Evolutionary conservation across 257 asterid genomes (phyloP).

Genomic region (Cynanchum wilfordii): DNA sequence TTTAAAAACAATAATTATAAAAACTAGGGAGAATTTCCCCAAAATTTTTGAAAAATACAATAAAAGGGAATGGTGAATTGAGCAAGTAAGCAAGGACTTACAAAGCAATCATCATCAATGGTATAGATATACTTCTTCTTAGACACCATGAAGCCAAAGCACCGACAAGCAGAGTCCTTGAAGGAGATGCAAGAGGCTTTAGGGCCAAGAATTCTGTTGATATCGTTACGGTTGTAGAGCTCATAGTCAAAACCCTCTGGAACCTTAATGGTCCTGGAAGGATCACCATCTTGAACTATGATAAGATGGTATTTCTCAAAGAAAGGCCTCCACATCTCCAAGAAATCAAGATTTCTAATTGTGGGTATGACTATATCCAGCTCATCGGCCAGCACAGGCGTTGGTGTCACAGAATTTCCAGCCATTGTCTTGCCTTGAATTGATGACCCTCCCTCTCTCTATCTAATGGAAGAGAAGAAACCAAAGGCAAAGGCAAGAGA

Average conservation of each 20-base stretch:
- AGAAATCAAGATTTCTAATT: conserved; percentile 70
- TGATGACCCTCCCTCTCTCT: neutral
- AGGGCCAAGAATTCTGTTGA: conserved; percentile 74
- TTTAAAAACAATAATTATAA: neutral
- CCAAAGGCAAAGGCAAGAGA: neutral
- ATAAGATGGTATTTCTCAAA: conserved; percentile 69
- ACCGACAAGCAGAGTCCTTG: conserved; percentile 74
- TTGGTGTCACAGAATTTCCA: conserved; percentile 26
- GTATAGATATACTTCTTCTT: conserved; percentile 78
- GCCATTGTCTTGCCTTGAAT: conserved; percentile 32
- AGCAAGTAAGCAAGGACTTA: conserved; percentile 27
- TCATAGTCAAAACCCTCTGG: conserved; percentile 74
- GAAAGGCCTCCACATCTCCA: conserved; percentile 84
- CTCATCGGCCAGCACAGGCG: conserved; percentile 67
- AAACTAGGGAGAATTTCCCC: neutral
- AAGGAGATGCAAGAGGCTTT: conserved; percentile 80
- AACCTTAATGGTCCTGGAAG: conserved; percentile 48
- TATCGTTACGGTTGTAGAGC: conserved; percentile 67
- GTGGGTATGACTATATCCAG: conserved; percentile 73
- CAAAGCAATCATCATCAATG: conserved; percentile 85
- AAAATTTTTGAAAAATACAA: neutral
- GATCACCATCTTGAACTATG: conserved; percentile 81
- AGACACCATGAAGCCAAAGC: conserved; percentile 78
- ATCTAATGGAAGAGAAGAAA: neutral
- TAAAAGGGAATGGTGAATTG: neutral